Evolutionary conservation across 2,329 filamentous ascomycete genomes (phyloP), one percentile per base, ranked within the genome.

Genomic region (Grosmannia huntii): DNA sequence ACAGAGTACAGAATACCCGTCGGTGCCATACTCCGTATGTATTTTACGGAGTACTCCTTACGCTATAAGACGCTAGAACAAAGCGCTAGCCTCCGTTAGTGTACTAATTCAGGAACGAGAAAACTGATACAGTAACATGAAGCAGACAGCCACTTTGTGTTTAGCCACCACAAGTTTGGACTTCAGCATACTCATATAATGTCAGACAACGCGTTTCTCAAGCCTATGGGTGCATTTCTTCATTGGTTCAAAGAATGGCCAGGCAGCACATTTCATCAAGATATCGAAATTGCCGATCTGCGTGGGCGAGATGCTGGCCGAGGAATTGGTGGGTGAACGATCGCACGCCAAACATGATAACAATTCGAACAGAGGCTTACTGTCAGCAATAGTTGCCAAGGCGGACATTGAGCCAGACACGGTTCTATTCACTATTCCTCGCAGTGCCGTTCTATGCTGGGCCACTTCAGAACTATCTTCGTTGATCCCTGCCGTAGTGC

Each of bases 351-450:
- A 9, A 44, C 6, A 0, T 25, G 4, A 5, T 49, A 9, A 28
- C 11, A 28, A 19, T 2, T 48, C 28, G 41, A 36, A 9, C 6
- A 10, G 3, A 31, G 23, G 27, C 28, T 28, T 12, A 41, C 53
- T 31, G 16, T 31, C 14, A 2, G 9, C 12, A 3, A 48, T 52
- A 92, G 88, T 95, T 65, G 87, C 90, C 28, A 78, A 73, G 25
- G 69, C 78, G 59, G 81, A 89, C 62, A 89, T 96, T 57, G 72
- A 76, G 21, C 79, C 87, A 64, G 87, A 90, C 61, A 88, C 89
- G 59, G 80, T 86, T 53, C 79, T 95, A 50, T 95, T 95, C 74
- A 85, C 82, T 53, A 87, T 95, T 61, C 89, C 90, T 2, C 83
- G 87, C 61, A 72, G 75, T 53, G 75, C 80, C 55, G 84, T 95